Evolutionary conservation across 2,329 filamentous ascomycete species (phyloP).

Genomic region (Colletotrichum australisinense): DNA sequence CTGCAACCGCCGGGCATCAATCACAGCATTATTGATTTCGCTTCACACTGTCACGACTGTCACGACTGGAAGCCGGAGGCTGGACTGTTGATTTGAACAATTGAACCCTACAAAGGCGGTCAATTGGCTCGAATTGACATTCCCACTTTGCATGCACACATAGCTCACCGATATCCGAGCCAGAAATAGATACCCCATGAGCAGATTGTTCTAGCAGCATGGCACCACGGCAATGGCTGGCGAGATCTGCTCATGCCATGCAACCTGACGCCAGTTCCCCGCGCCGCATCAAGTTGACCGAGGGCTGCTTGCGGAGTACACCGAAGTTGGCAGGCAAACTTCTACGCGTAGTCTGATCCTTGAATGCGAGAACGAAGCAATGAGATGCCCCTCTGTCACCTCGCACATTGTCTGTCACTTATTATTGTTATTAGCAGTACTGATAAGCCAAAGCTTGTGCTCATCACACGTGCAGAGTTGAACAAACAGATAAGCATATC

Average conservation of each 20-base stretch:
- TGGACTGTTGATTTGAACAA: neutral
- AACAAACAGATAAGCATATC: slow-evolving; percentile 7
- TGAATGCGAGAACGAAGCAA: neutral
- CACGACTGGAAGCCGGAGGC: neutral
- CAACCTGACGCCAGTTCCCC: neutral
- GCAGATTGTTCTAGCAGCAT: neutral
- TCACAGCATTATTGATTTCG: slow-evolving; percentile 19
- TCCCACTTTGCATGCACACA: neutral
- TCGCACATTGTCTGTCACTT: neutral
- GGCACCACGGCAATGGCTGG: neutral
- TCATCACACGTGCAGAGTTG: neutral
- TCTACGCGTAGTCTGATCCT: no score
- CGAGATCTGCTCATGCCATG: slow-evolving; percentile 20
- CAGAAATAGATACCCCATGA: slow-evolving; percentile 18
- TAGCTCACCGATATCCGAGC: neutral
- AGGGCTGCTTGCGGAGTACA: neutral
- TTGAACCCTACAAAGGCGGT: slow-evolving; percentile 8
- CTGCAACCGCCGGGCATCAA: slow-evolving; percentile 31
- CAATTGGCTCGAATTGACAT: neutral
- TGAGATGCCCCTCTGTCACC: neutral
- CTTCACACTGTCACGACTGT: neutral
- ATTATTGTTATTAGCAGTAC: neutral
- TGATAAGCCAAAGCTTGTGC: neutral
- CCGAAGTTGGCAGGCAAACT: slow-evolving; percentile 5
- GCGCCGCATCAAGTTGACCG: neutral